Percentiles rank a stretch among this genome's conserved stretches.
These are phyloP conservation scores for Mucor lusitanicus DNA, from an alignment of 371 early-diverging fungal species.

Conservation along the genomic window DNA sequence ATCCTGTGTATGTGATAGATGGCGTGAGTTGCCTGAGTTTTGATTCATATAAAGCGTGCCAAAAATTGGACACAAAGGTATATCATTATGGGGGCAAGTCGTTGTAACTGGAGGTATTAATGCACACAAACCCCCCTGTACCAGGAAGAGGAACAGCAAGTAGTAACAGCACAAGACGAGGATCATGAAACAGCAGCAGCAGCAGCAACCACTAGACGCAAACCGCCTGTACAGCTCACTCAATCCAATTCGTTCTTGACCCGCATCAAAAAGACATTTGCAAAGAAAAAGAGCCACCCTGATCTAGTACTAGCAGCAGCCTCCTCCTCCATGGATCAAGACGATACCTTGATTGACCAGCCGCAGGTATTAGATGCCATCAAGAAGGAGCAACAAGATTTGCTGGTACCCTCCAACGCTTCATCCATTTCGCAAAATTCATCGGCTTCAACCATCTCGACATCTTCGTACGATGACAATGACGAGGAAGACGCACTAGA, in stretches of 20 bases:
- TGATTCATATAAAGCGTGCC: constrained; percentile 28
- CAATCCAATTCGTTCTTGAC: constrained; percentile 30
- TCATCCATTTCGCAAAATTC: constrained; percentile 8
- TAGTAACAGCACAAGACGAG: background rate
- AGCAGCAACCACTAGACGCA: background rate
- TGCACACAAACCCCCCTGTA: background rate
- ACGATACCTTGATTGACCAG: constrained; percentile 21
- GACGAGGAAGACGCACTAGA: constrained; percentile 48
- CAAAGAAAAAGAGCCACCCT: constrained; percentile 18
- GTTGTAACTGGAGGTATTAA: background rate
- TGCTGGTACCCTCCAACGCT: constrained; percentile 16
- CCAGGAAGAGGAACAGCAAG: constrained; percentile 10
- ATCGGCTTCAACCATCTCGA: constrained; percentile 15
- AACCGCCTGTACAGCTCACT: constrained; percentile 20
- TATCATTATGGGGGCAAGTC: too few species aligned
- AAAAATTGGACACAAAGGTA: constrained; percentile 26
- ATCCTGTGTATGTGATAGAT: constrained; percentile 48
- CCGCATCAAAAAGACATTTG: constrained; percentile 27
- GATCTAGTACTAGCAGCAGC: too few species aligned
- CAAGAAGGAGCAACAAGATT: background rate
- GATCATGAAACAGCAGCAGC: background rate
- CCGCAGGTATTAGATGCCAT: background rate
- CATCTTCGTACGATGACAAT: constrained; percentile 14
- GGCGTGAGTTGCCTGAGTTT: constrained; percentile 49
- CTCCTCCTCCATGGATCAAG: too few species aligned